Evolutionary conservation across 2,329 filamentous ascomycete species (phyloP), one percentile per base, ranked within the genome.

Genomic region (Penicillium sp.): DNA sequence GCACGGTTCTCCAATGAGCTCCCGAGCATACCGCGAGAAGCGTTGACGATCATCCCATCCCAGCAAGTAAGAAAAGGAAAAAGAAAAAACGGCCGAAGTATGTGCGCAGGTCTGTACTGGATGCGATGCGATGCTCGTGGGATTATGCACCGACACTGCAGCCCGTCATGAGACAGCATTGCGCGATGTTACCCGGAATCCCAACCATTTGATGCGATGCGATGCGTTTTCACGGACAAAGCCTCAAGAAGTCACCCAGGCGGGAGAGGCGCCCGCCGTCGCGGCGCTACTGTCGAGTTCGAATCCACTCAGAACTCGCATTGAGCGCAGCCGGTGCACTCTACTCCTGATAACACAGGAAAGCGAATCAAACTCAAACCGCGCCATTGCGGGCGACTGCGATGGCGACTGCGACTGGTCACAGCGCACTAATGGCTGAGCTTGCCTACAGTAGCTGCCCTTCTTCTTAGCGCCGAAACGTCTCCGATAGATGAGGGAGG

Each of bases 261-360:
- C 60, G 59, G 57, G 54, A 62, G 57, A 57, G 57, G 60, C 59
- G 59, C 44, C 52, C 33, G 49, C 51, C 41, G 42, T 42, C 46
- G 46, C 39, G 42, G 50, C 51, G 44, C 52, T 54, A 62, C 51
- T 34, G 27, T 51, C 37, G 39, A 39, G 15, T 27, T 50, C 36
- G 39, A 34, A 33, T 36, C 40, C 51, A 55, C 32, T 52, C 20
- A 32, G 26, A 32, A 41, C 37, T 32, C 27, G 27, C 7, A 20
- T 15, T 27, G 26, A 29, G 23, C 39, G 26, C 39, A 21, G 24
- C n/a, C 26, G 39, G 32, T 37, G 46, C 34, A 21, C 36, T 44
- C 33, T 50, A 45, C 34, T 51, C 46, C 32, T 46, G 48, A 53
- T 49, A 51, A 42, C 27, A 13, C 21, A 40, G 7, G 23, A 44